Percentiles rank a stretch among this genome's conserved stretches.
These are phyloP conservation scores for Petunia axillaris DNA, from an alignment of 257 asterid species.

Conservation along the genomic window DNA sequence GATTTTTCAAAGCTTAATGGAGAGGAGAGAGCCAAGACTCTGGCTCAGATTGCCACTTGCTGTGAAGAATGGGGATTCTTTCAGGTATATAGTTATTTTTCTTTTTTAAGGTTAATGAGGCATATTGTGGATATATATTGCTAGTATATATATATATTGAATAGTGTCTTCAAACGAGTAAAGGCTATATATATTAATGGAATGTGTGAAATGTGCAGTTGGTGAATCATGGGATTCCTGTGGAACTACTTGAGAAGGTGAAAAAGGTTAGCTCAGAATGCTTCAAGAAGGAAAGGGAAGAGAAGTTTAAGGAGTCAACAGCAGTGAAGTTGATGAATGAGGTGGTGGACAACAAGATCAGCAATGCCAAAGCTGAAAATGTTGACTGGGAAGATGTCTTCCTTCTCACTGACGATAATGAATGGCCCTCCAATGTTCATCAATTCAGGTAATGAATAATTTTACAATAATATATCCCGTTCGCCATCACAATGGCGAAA, in stretches of 20 bases:
- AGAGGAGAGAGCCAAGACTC: constrained; percentile 62
- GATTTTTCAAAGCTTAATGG: constrained; percentile 85
- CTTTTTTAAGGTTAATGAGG: not conserved
- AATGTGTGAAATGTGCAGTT: constrained; percentile 38
- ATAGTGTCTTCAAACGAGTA: not conserved
- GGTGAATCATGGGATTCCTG: constrained; percentile 79
- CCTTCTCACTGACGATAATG: constrained; percentile 68
- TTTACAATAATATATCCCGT: not conserved
- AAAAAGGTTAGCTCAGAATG: constrained; percentile 67
- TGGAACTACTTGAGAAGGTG: constrained; percentile 71
- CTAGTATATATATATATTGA: too few relatives aligned
- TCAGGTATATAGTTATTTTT: constrained; percentile 50
- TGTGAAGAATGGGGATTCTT: constrained; percentile 96
- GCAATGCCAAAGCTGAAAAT: constrained; percentile 48
- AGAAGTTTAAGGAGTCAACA: constrained; percentile 58
- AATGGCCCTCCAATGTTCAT: constrained; percentile 63
- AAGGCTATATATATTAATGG: not conserved
- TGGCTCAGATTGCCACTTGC: constrained; percentile 65
- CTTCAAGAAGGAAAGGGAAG: constrained; percentile 63
- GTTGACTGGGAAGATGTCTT: constrained; percentile 92
- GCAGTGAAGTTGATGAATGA: constrained; percentile 53
- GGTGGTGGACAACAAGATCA: constrained; percentile 42
- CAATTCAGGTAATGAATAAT: constrained; percentile 56
- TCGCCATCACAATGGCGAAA: too few relatives aligned
- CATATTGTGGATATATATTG: too few relatives aligned